Evolutionary conservation across 2,329 filamentous ascomycete genomes (phyloP), one percentile per base, ranked within the genome.

Genomic region (Colletotrichum zoysiae): DNA sequence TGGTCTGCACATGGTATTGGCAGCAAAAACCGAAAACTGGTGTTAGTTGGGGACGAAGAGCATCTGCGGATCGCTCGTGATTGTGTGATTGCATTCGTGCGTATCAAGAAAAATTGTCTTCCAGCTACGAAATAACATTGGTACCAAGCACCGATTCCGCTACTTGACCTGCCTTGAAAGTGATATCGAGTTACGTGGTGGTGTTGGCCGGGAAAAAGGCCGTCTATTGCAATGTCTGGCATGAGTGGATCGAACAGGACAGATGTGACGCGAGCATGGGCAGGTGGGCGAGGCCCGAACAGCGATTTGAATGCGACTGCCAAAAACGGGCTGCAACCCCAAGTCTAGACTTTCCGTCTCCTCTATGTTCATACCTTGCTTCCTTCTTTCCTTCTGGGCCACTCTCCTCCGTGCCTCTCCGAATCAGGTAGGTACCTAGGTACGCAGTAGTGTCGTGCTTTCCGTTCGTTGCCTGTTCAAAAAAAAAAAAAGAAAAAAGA

Each of bases 31-130:
- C n/a, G 46, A 48, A 65, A 44, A 65, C 14, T 44, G 60, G 20
- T 70, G 50, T 65, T 60, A n/a, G 65, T 35, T 64, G 48, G 56
- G 26, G 18, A 62, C 42, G 65, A 51, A n/a, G 51, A 30, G 30
- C 56, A 53, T 56, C 18, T 42, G 26, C 30, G 33, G 46, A 60
- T 57, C 33, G 46, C 56, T 60, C 40, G 3, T 51, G 40, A 63
- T 56, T 65, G 58, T 30, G 30, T 33, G 50, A 20, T 63, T 40
- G 38, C 30, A 58, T 58, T 62, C 18, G 26, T 38, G 58, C 30
- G 44, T 57, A 57, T 48, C 46, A 38, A 53, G 38, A 14, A 59
- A 35, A 59, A 58, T 59, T 64, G 50, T n/a, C 35, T 50, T 46
- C 18, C n/a, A n/a, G 33, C 57, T 33, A 44, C 23, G 57, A 58